Base-by-base conservation (phyloP, 2,329 filamentous ascomycete genomes). In the Pseudogymnoascus sp. region DNA sequence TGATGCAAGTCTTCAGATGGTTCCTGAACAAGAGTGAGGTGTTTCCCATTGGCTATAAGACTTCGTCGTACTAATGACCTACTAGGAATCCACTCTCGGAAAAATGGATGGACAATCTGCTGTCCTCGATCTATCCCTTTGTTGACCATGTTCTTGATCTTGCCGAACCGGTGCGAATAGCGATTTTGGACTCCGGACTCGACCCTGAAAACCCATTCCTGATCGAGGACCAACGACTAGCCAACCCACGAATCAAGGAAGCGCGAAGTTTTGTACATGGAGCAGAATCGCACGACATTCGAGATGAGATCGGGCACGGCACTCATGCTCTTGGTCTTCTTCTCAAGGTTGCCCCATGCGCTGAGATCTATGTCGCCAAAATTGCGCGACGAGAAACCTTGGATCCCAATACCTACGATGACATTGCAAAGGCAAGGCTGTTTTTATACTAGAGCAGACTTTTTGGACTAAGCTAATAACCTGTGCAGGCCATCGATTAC, bases 341-440 rank as follows among this genome's bases (percentile, higher is more conserved):
- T n/a, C 63, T 67, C 30, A 65, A 65, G 59, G 61, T 69, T 61
- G 69, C 68, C 18, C 59, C 67, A 15, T 61, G 63, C 56, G 67
- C 69, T 61, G 67, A 71, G 59, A 67, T 71, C 38, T 70, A 70
- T 61, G 60, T 71, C 57, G 68, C 67, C 56, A 64, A 61, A 61
- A 62, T 70, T 61, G 63, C 62, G 26, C 38, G 63, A 62, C 59
- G 61, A 9, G 61, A 59, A 23, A 60, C 45, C 52, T 23, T 64
- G 4, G 59, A 62, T 38, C 58, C 57, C 30, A 12, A 34, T 12
- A 34, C 9, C 30, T 13, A 34, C 35, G 21, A 60, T 18, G 60
- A 59, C 18, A 61, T 65, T 57, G 60, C 63, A 26, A 65, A 60
- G 61, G 63, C 59, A 63, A 57, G 57, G 19, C 33, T 48, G 18